A percentile compares a stretch with the other conserved stretches of the same genome.
Conservation (phyloP, 805 yeast genomes). For the Tetrapisispora namnaoensis region DNA sequence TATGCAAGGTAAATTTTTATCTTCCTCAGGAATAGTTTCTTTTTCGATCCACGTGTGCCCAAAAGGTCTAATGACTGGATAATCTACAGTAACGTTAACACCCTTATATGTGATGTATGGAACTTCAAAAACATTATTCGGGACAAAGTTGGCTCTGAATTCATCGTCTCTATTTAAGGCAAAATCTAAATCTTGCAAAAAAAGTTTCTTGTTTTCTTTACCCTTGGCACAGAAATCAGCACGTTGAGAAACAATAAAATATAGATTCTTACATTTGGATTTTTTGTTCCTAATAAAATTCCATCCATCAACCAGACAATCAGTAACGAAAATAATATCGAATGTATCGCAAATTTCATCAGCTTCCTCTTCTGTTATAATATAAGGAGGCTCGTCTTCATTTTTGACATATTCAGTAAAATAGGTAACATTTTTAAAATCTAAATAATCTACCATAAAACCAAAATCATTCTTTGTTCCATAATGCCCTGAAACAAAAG, state of each 20-base stretch:
- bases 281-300: constrained; percentile 6
- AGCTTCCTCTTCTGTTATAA: constrained; percentile 3
- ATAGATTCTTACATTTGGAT: constrained; percentile 6
- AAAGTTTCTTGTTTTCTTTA: not conserved
- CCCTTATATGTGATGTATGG: constrained; percentile 4
- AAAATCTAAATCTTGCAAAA: constrained; percentile 4
- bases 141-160: constrained; percentile 3
- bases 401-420: not conserved
- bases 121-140: constrained; percentile 6
- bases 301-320: constrained; percentile 9
- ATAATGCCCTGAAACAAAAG: constrained; percentile 7
- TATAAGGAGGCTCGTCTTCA: not conserved
- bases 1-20: constrained; percentile 3
- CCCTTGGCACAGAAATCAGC: constrained; percentile 3
- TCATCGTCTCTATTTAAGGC: constrained; percentile 7
- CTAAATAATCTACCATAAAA: constrained; percentile 6
- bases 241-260: constrained; percentile 7
- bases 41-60: constrained; percentile 4
- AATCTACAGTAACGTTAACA: constrained; percentile 1
- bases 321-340: constrained; percentile 8
- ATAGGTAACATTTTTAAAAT: constrained; percentile 7
- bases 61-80: constrained; percentile 8
- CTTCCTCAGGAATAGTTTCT: not conserved
- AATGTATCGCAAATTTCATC: constrained; percentile 5
- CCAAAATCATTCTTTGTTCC: constrained; percentile 8